These are phyloP conservation scores for Dendrobium chrysotoxum DNA, from an alignment of 106 monocot genomes.

Conservation along the genomic window DNA sequence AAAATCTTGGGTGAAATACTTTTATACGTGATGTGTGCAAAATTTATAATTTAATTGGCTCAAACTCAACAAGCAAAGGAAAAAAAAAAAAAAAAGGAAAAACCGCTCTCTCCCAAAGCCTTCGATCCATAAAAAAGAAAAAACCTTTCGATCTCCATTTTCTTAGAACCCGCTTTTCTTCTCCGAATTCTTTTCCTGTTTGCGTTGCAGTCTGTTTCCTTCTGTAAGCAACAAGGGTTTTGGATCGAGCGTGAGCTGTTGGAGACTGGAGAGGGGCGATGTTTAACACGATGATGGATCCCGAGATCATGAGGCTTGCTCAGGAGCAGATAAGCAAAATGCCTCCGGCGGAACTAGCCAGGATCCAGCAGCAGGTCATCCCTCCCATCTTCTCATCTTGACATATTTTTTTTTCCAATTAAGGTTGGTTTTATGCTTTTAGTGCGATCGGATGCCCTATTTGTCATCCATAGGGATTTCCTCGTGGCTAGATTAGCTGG, in stretches of 20 bases:
- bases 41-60: too few species aligned
- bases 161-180: neutral
- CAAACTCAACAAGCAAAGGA: too few species aligned
- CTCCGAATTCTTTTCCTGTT: neutral
- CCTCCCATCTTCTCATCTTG: neutral
- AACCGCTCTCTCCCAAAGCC: too few species aligned
- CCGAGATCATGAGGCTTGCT: constrained; percentile 85
- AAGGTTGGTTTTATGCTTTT: neutral
- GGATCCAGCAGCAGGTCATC: constrained; percentile 85
- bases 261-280: constrained; percentile 15
- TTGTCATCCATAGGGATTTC: neutral
- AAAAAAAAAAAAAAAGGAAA: too few species aligned
- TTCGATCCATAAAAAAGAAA: too few species aligned
- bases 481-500: neutral
- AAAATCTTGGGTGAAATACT: too few species aligned
- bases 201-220: neutral
- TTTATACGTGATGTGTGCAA: too few species aligned
- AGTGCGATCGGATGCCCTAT: neutral
- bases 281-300: constrained; percentile 86
- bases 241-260: neutral
- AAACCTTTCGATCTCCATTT: neutral
- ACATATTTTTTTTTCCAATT: neutral
- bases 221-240: neutral
- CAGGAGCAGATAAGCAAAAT: constrained; percentile 97
- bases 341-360: constrained; percentile 74